Evolutionary conservation across 2,329 filamentous ascomycete genomes (phyloP), one percentile per base, ranked within the genome.

Genomic region (Calonectria hawksworthii): DNA sequence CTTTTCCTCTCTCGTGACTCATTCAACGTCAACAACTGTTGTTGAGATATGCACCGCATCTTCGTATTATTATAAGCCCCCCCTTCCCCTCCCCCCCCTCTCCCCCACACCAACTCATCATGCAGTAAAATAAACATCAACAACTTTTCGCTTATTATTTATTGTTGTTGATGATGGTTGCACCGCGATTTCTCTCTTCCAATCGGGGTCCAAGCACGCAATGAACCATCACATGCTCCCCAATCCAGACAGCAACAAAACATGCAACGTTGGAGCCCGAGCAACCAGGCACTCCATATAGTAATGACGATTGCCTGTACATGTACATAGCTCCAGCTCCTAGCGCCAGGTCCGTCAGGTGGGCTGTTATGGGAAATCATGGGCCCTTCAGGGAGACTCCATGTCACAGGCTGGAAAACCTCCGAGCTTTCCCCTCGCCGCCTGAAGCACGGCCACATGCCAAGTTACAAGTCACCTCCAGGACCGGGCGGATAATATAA

Each of bases 61-160:
- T 67, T 41, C 64, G 52, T 72, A 50, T 65, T 50, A 61, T 63
- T 44, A 54, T 54, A 63, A 47, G 32, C 54, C 32, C 18, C 54
- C 54, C 32, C 21, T 18, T 21, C 18, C 13, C 67, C 26, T 50
- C 50, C n/a, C 66, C 16, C 66, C 50, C 34, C 66, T 69, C 54
- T 61, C 71, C 71, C 71, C 64, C 72, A 77, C 52, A 34, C 74
- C 74, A 79, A 73, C 69, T 76, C 76, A 76, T 73, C 74, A 75
- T 74, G 77, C 72, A 77, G 68, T 34, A 65, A 71, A 74, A 75
- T 79, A 78, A 78, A 78, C 73, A 79, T 75, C 70, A 78, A 79
- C 74, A 68, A 65, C 56, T 23, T 51, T 47, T 73, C 66, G 66
- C 36, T 66, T 64, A 59, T 65, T 69, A 52, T 73, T 66, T 52